These are phyloP conservation scores for Capsicum baccatum DNA, from an alignment of 257 asterid genomes.

Conservation along the genomic window DNA sequence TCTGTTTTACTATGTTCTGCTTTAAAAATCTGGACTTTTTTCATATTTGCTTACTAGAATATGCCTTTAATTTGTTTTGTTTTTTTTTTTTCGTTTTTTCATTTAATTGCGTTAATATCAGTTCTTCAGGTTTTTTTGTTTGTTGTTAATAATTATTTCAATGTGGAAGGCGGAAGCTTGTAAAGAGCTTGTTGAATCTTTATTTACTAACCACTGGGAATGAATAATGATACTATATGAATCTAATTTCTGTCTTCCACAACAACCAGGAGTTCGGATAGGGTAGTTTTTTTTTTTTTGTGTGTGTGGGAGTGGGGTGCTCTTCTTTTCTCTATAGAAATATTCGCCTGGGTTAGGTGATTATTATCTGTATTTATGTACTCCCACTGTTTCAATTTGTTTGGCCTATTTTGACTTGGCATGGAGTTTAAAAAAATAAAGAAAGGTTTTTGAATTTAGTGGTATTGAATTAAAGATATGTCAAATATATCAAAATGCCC, in stretches of 20 bases:
- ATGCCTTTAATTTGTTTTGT: neutral
- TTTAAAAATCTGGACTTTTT: neutral
- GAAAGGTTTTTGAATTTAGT: too few relatives aligned
- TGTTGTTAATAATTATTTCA: neutral
- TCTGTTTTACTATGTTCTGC: neutral
- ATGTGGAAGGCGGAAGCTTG: neutral
- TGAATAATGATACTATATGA: neutral
- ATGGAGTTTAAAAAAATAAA: too few relatives aligned
- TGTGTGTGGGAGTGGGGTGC: neutral
- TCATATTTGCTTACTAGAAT: neutral
- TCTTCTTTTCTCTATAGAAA: neutral
- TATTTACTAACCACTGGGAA: neutral
- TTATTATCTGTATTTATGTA: neutral
- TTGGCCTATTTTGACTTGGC: too few relatives aligned
- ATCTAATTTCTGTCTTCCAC: neutral
- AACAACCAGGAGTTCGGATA: neutral
- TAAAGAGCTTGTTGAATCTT: slow-evolving; percentile 11
- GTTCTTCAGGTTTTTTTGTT: neutral
- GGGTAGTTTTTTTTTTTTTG: neutral
- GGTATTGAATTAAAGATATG: too few relatives aligned
- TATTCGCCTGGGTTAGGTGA: neutral
- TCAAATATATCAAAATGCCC: too few relatives aligned
- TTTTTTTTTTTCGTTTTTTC: neutral
- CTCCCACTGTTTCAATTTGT: too few relatives aligned
- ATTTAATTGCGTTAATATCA: neutral